These are phyloP conservation scores for Apiotrichum porosum DNA, from an alignment of 1,284 basidiomycete species.

Conservation along the genomic window DNA sequence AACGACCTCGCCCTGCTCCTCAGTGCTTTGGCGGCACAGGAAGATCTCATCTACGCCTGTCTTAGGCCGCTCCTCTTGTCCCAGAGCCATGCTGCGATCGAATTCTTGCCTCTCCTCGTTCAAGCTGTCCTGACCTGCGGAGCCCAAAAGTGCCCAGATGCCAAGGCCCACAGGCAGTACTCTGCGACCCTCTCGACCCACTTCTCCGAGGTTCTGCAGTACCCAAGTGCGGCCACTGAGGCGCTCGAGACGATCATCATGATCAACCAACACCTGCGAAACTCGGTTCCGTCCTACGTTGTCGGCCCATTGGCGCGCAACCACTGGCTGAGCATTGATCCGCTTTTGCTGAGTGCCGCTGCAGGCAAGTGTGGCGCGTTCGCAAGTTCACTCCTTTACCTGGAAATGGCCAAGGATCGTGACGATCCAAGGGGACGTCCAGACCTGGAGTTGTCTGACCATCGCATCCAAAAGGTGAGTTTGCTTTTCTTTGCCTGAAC, in stretches of 20 bases:
- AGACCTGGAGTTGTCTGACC: slow-evolving; percentile 13
- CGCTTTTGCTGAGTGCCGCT: slow-evolving; percentile 63
- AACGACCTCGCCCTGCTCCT: slow-evolving; percentile 59
- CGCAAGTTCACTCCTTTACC: slow-evolving; percentile 81
- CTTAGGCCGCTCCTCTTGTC: slow-evolving; percentile 58
- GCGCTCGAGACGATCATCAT: slow-evolving; percentile 60
- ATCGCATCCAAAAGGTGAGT: slow-evolving; percentile 34
- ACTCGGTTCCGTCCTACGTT: slow-evolving; percentile 54
- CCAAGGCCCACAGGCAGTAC: too few species aligned
- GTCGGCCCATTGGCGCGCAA: slow-evolving; percentile 63
- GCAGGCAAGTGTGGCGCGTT: slow-evolving; percentile 76
- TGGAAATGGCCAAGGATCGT: slow-evolving; percentile 69
- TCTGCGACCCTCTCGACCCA: slow-evolving; percentile 56
- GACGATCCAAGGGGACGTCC: slow-evolving; percentile 13
- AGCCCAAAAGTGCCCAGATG: not conserved
- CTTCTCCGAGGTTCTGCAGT: slow-evolving; percentile 52
- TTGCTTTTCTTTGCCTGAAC: not conserved
- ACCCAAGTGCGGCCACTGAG: slow-evolving; percentile 13
- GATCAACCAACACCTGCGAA: slow-evolving; percentile 73
- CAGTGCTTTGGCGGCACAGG: slow-evolving; percentile 56
- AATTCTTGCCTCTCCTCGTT: slow-evolving; percentile 66
- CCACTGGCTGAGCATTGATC: slow-evolving; percentile 78
- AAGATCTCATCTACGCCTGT: slow-evolving; percentile 65
- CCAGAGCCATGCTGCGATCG: slow-evolving; percentile 59
- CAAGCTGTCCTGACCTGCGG: slow-evolving; percentile 58